Conservation (phyloP, 768 basidiomycete genomes). For the Hygrocybe punicea region DNA sequence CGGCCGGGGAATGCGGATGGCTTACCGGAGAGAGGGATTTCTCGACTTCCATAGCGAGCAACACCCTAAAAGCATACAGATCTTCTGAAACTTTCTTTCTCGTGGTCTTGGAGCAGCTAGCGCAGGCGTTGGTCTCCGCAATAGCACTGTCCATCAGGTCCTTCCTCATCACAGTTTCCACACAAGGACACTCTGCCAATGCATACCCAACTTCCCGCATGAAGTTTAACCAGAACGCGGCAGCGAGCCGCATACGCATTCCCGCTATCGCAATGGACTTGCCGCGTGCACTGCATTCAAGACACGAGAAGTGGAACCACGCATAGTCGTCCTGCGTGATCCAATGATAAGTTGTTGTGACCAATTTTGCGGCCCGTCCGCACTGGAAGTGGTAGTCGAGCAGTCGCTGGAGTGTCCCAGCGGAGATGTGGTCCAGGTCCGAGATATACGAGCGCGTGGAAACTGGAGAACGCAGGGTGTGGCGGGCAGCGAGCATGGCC, state of each 20-base stretch:
- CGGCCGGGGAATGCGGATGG: not conserved
- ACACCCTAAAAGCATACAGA: constrained; percentile 30
- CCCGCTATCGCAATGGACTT: not conserved
- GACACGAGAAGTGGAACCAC: constrained; percentile 30
- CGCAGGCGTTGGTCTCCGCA: constrained; percentile 23
- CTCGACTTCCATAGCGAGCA: constrained; percentile 33
- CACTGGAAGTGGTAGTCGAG: constrained; percentile 42
- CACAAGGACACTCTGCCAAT: constrained; percentile 33
- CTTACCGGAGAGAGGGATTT: constrained; percentile 31
- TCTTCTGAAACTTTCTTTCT: constrained; percentile 23
- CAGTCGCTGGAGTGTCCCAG: constrained; percentile 39
- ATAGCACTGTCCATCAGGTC: constrained; percentile 28
- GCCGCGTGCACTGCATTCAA: constrained; percentile 15
- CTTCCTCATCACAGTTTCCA: constrained; percentile 32
- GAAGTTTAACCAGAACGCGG: constrained; percentile 21
- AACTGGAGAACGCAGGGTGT: constrained; percentile 34
- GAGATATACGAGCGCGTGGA: constrained; percentile 22
- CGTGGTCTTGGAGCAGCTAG: constrained; percentile 18
- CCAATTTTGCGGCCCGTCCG: constrained; percentile 30
- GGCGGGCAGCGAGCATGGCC: constrained; percentile 33
- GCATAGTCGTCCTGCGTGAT: constrained; percentile 30
- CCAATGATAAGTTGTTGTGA: constrained; percentile 25
- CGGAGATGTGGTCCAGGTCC: constrained; percentile 43
- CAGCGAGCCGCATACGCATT: not conserved
- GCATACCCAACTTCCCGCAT: constrained; percentile 29